A percentile compares a stretch with the other conserved stretches of the same genome.
These are phyloP conservation scores for Microsporum ferrugineum DNA, from an alignment of 2,329 filamentous ascomycete genomes.

Conservation along the genomic window DNA sequence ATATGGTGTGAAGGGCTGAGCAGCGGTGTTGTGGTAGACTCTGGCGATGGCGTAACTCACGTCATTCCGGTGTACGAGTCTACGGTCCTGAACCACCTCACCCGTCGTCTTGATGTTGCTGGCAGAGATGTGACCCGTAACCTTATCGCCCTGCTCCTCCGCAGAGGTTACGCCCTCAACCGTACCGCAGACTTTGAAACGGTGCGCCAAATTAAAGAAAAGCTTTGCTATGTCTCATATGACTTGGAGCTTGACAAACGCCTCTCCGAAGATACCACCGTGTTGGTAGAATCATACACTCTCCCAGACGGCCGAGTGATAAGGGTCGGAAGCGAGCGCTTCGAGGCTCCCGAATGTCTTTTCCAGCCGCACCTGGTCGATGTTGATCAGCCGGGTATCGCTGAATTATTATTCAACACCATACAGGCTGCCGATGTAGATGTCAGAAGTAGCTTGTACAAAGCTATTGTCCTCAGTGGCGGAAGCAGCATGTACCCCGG, in stretches of 20 bases:
- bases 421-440: conserved; percentile 95
- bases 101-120: conserved; percentile 83
- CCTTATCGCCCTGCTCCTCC: conserved; percentile 84
- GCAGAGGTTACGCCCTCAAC: conserved; percentile 92
- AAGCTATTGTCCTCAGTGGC: conserved; percentile 91
- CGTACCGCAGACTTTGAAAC: conserved; percentile 98
- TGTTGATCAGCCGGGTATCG: conserved; percentile 91
- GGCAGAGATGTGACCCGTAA: conserved; percentile 97
- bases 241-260: conserved; percentile 93
- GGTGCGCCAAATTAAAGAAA: conserved; percentile 98
- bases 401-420: conserved; percentile 96
- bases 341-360: conserved; percentile 93
- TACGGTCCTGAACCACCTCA: conserved; percentile 93
- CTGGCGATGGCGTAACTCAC: conserved; percentile 94
- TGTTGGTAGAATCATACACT: conserved; percentile 94
- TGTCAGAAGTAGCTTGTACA: conserved; percentile 85
- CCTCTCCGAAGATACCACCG: conserved; percentile 92
- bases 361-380: conserved; percentile 98
- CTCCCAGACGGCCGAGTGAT: conserved; percentile 93
- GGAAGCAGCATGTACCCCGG: conserved; percentile 99
- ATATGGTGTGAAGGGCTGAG: conserved; percentile 53
- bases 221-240: conserved; percentile 98
- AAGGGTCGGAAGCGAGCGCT: conserved; percentile 88
- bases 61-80: conserved; percentile 98
- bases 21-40: conserved; percentile 96